phyloP scores from a whole-genome alignment of 768 basidiomycete species.

The Pleurotus pulmonarius region DNA sequence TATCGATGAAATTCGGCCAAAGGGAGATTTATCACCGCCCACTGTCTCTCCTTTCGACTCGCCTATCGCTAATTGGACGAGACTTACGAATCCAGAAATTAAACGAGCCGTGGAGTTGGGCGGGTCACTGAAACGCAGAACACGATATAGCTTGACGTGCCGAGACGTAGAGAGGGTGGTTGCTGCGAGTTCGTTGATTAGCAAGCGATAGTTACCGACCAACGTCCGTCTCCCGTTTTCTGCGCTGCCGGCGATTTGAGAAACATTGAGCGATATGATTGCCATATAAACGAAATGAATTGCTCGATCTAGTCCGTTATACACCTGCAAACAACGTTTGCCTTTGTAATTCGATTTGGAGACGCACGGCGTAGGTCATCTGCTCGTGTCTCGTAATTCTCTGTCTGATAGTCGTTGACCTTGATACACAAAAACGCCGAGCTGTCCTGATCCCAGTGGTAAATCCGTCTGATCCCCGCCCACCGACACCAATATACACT shows the following conservation, averaged over 20 bases:
- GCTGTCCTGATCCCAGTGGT: conserved; percentile 42
- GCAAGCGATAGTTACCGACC: too few relatives aligned
- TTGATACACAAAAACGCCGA: conserved; percentile 36
- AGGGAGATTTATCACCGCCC: conserved; percentile 19
- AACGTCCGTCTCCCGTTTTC: too few relatives aligned
- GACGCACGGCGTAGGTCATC: conserved; percentile 25
- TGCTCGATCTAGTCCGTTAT: too few relatives aligned
- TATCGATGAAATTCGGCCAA: conserved; percentile 39
- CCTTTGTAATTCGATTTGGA: too few relatives aligned
- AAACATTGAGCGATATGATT: too few relatives aligned
- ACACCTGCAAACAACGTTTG: too few relatives aligned
- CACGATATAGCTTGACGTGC: conserved; percentile 82
- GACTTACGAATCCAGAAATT: conserved; percentile 39
- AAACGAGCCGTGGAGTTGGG: conserved; percentile 39
- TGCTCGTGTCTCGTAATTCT: conserved; percentile 42
- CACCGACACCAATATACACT: conserved; percentile 53
- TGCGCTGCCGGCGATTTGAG: too few relatives aligned
- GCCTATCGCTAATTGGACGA: conserved; percentile 54
- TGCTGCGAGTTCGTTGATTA: conserved; percentile 17
- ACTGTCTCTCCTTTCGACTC: conserved; percentile 23
- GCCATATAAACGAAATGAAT: too few relatives aligned
- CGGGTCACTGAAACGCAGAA: conserved; percentile 50
- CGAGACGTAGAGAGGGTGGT: conserved; percentile 72
- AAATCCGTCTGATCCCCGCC: conserved; percentile 55
- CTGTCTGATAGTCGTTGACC: conserved; percentile 34